These are phyloP conservation scores for Raffaelea arxii DNA, from an alignment of 2,329 filamentous ascomycete species.

Conservation along the genomic window DNA sequence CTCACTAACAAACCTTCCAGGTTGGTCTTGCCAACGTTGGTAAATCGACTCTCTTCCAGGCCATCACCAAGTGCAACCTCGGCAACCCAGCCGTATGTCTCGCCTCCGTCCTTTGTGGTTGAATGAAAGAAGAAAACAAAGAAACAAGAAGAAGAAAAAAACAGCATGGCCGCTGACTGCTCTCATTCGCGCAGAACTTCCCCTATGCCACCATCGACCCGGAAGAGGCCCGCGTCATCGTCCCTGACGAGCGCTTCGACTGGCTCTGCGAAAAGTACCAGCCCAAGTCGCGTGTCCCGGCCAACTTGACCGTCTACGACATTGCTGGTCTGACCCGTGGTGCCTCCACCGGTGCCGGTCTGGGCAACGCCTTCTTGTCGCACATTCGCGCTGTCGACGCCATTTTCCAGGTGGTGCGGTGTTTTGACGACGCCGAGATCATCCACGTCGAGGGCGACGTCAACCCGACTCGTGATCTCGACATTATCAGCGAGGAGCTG, in stretches of 20 bases:
- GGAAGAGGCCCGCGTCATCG: constrained; percentile 94
- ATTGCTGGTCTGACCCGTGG: constrained; percentile 94
- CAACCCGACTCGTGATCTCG: constrained; percentile 84
- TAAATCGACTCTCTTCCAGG: constrained; percentile 99
- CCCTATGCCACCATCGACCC: constrained; percentile 98
- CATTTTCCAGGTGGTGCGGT: constrained; percentile 94
- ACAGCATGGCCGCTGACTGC: not conserved
- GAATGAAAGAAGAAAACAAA: not conserved
- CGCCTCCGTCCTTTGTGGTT: not conserved
- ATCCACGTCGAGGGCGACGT: constrained; percentile 99
- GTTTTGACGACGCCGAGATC: constrained; percentile 98
- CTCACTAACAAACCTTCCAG: constrained; percentile 32
- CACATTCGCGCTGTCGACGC: constrained; percentile 97
- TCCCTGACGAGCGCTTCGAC: constrained; percentile 92
- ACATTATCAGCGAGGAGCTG: constrained; percentile 94
- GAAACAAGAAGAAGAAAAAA: not conserved
- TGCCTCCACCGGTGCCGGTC: constrained; percentile 92
- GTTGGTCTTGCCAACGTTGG: constrained; percentile 98
- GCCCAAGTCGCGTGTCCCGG: constrained; percentile 93
- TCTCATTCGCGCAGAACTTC: constrained; percentile 61
- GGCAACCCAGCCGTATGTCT: constrained; percentile 83
- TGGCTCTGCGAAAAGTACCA: constrained; percentile 96
- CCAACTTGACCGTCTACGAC: constrained; percentile 96
- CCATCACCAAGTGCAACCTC: constrained; percentile 93
- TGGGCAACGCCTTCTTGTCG: constrained; percentile 95